Percentiles rank a stretch among this genome's conserved stretches.
Evolutionary conservation across 768 basidiomycete species (phyloP).

Genomic region (Mycena belliarum): DNA sequence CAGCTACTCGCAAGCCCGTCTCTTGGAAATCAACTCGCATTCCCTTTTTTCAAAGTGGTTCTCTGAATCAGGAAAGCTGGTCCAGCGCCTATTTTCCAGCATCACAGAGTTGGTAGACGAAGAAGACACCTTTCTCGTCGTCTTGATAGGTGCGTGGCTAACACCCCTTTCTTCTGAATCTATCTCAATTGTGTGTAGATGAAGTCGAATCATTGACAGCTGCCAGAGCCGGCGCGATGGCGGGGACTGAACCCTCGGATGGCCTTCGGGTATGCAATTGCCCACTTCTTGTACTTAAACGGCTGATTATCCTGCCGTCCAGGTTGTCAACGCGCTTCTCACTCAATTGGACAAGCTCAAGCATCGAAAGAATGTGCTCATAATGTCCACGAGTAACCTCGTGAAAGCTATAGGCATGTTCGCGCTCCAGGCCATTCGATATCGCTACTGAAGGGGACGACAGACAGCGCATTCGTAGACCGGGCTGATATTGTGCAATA

Average conservation of each 20-base stretch:
- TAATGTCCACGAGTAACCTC: constrained; percentile 96
- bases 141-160: constrained; percentile 74
- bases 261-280: constrained; percentile 70
- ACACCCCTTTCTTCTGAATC: too few species aligned
- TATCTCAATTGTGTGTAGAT: constrained; percentile 53
- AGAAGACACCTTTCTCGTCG: constrained; percentile 87
- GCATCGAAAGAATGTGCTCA: constrained; percentile 88
- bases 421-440: background rate
- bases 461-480: constrained; percentile 94
- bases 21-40: constrained; percentile 98
- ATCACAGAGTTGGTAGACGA: constrained; percentile 93
- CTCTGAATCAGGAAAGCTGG: constrained; percentile 97
- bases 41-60: constrained; percentile 99
- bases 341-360: constrained; percentile 97
- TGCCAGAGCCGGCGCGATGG: constrained; percentile 91
- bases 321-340: constrained; percentile 97
- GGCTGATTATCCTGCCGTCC: background rate
- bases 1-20: constrained; percentile 83
- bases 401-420: constrained; percentile 86
- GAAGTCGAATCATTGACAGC: constrained; percentile 97
- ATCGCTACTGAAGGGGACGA: background rate
- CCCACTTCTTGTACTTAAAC: background rate
- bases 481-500: constrained; percentile 97
- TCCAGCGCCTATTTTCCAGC: constrained; percentile 86
- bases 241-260: constrained; percentile 94